phyloP scores from a whole-genome alignment of 768 basidiomycete species.

The Boletus eberwhitei region DNA sequence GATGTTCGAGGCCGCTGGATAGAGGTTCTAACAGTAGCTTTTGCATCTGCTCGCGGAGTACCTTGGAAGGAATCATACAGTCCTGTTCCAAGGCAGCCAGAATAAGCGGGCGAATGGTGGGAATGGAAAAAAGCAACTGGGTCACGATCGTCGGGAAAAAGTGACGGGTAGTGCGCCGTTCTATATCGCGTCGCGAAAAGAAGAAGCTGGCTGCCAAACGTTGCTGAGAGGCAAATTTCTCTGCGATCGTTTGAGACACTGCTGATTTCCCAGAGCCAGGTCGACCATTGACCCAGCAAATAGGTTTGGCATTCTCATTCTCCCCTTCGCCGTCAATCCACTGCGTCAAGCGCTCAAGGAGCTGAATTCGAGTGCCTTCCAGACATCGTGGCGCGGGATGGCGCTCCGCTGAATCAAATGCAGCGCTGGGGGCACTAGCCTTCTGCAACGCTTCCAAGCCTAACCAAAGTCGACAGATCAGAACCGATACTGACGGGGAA shows the following conservation, averaged over 20 bases:
- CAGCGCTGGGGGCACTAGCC: slow-evolving; percentile 10
- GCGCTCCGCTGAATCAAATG: slow-evolving; percentile 7
- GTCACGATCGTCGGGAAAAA: slow-evolving; percentile 32
- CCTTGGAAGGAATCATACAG: slow-evolving; percentile 16
- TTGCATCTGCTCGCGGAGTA: slow-evolving; percentile 24
- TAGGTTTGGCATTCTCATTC: background rate
- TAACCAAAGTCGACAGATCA: background rate
- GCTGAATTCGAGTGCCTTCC: slow-evolving; percentile 11
- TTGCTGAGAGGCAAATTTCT: slow-evolving; percentile 9
- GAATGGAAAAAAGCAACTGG: slow-evolving; percentile 23
- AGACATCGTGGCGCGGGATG: slow-evolving; percentile 9
- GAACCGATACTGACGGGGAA: background rate
- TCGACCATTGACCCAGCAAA: slow-evolving; percentile 21
- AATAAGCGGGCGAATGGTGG: slow-evolving; percentile 12
- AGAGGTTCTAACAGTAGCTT: slow-evolving; percentile 23
- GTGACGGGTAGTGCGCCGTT: slow-evolving; percentile 15
- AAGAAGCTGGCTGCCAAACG: slow-evolving; percentile 34
- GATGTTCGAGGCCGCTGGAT: background rate
- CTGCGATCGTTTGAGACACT: slow-evolving; percentile 28
- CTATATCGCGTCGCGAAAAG: slow-evolving; percentile 25
- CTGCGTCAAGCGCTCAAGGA: slow-evolving; percentile 2
- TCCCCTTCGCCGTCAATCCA: slow-evolving; percentile 9
- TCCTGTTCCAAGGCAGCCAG: slow-evolving; percentile 18
- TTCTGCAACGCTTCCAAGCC: slow-evolving; percentile 10
- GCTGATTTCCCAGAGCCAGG: slow-evolving; percentile 21